Conservation (phyloP, 106 monocot genomes). For the Allium sativum region DNA sequence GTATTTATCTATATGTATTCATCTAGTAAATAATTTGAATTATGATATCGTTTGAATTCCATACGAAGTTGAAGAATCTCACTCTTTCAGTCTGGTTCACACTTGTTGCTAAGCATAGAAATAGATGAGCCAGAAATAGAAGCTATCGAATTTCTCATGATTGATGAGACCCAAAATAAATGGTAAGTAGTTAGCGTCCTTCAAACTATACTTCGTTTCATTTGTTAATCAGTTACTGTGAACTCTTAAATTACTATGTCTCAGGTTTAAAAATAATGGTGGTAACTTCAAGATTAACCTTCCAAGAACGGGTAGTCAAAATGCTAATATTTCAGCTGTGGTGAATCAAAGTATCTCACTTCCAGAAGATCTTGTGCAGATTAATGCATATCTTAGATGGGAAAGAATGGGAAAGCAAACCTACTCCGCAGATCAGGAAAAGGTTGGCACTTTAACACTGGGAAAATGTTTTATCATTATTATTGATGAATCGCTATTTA, state of each 20-base stretch:
- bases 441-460: slow-evolving; percentile 18
- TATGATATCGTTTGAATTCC: not conserved
- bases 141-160: slow-evolving; percentile 79
- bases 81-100: slow-evolving; percentile 48
- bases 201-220: not conserved
- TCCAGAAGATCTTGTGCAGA: slow-evolving; percentile 91
- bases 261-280: slow-evolving; percentile 89
- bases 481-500: not conserved
- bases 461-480: not conserved
- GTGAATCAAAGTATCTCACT: slow-evolving; percentile 19
- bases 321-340: slow-evolving; percentile 6
- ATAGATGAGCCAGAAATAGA: slow-evolving; percentile 75
- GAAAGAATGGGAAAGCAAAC: slow-evolving; percentile 75
- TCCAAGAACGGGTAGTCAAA: slow-evolving; percentile 7
- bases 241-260: not conserved
- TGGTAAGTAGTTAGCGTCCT: slow-evolving; percentile 35
- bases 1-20: not conserved
- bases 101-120: slow-evolving; percentile 54
- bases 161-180: slow-evolving; percentile 66
- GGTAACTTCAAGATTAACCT: slow-evolving; percentile 62
- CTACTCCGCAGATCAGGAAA: slow-evolving; percentile 75
- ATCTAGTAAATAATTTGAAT: not conserved
- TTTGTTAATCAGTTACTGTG: not conserved
- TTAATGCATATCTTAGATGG: slow-evolving; percentile 93
- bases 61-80: not conserved